A percentile compares a stretch with the other conserved stretches of the same genome.
Evolutionary conservation across 768 basidiomycete species (phyloP).

Genomic region (Neoboletus brunneissimus): DNA sequence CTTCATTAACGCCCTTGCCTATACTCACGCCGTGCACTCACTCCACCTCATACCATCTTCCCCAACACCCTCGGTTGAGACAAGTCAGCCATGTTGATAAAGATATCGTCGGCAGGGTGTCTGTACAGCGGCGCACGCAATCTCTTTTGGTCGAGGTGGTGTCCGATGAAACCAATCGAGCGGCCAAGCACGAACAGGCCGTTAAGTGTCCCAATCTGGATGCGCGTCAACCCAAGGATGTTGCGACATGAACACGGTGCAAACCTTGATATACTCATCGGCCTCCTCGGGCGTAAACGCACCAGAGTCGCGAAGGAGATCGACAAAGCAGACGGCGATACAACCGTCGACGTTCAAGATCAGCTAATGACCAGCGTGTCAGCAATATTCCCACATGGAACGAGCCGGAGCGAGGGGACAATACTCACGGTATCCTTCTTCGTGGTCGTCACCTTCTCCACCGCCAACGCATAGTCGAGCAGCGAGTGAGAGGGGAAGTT

Average conservation of each 20-base stretch:
- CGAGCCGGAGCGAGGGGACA: not conserved
- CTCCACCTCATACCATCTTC: constrained; percentile 23
- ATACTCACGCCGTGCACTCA: not conserved
- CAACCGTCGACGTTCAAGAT: constrained; percentile 97
- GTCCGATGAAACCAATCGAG: constrained; percentile 96
- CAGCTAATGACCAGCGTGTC: constrained; percentile 43
- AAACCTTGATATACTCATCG: constrained; percentile 89
- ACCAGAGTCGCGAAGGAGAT: constrained; percentile 86
- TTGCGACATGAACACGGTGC: not conserved
- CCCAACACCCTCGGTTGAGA: constrained; percentile 78
- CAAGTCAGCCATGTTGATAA: constrained; percentile 89
- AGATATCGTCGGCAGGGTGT: constrained; percentile 93
- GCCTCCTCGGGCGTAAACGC: constrained; percentile 96
- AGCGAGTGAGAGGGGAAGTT: constrained; percentile 94
- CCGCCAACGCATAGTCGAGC: constrained; percentile 92
- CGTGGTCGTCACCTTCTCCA: constrained; percentile 94
- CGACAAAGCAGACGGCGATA: constrained; percentile 95
- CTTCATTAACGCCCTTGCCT: not conserved
- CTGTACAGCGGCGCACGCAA: constrained; percentile 91
- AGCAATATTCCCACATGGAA: not conserved
- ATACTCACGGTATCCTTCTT: constrained; percentile 88
- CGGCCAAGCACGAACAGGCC: constrained; percentile 97
- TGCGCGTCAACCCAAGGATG: not conserved
- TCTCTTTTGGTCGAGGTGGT: constrained; percentile 95
- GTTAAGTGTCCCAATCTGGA: constrained; percentile 83